A percentile compares a stretch with the other conserved stretches of the same genome.
Evolutionary conservation across 371 early-diverging fungal genomes (phyloP).

Genomic region (Mortierella sp.): DNA sequence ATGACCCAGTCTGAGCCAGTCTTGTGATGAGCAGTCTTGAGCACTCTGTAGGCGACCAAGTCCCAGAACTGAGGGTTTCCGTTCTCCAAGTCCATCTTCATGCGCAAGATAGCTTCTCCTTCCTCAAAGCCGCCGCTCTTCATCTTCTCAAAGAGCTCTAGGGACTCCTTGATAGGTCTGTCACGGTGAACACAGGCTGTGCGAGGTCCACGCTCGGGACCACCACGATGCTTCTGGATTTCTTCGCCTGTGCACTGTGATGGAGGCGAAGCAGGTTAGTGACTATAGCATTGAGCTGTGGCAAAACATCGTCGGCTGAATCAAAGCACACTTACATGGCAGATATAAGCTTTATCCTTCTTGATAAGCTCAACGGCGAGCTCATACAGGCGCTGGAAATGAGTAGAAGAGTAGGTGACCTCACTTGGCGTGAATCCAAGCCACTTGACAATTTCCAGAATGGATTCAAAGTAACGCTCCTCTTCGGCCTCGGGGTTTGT

Average conservation of each 20-base stretch:
- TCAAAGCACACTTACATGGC: constrained; percentile 70
- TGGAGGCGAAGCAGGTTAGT: neutral
- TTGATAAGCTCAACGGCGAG: constrained; percentile 93
- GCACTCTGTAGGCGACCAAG: constrained; percentile 97
- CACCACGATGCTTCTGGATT: constrained; percentile 93
- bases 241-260: constrained; percentile 91
- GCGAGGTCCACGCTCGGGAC: constrained; percentile 89
- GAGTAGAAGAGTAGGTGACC: constrained; percentile 98
- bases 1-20: constrained; percentile 97
- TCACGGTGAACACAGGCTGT: constrained; percentile 94
- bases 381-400: constrained; percentile 96
- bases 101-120: constrained; percentile 94
- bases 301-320: neutral
- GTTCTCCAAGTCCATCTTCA: constrained; percentile 98
- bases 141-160: constrained; percentile 98
- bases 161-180: constrained; percentile 93
- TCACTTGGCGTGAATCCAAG: constrained; percentile 97
- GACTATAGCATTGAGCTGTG: neutral
- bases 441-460: constrained; percentile 97
- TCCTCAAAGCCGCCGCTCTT: constrained; percentile 96
- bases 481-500: constrained; percentile 99
- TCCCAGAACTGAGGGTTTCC: constrained; percentile 99
- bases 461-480: constrained; percentile 95
- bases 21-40: constrained; percentile 93
- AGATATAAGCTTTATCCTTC: constrained; percentile 96